Evolutionary conservation across 2,329 filamentous ascomycete species (phyloP).

Genomic region (Colletotrichum cereale): DNA sequence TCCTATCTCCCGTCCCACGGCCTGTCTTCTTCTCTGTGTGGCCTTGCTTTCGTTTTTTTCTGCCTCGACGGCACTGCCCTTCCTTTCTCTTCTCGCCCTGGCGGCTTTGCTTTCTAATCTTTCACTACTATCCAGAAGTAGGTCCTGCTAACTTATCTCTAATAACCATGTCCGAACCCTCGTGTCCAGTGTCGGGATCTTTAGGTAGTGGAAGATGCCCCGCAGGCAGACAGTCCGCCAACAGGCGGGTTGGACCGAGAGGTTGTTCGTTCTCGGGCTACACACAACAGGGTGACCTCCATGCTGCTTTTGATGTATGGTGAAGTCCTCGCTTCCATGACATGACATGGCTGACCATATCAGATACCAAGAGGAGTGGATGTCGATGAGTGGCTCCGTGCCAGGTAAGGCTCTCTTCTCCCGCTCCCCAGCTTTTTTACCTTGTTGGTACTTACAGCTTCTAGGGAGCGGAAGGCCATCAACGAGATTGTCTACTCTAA

Average conservation of each 20-base stretch:
- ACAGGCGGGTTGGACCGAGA: slow-evolving; percentile 45
- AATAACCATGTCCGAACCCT: slow-evolving; percentile 48
- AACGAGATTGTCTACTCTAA: slow-evolving; percentile 62
- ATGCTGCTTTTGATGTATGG: slow-evolving; percentile 53
- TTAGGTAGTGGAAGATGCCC: slow-evolving; percentile 45
- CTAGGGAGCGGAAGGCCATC: slow-evolving; percentile 59
- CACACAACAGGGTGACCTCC: slow-evolving; percentile 47
- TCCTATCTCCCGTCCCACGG: neutral
- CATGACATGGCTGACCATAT: slow-evolving; percentile 37
- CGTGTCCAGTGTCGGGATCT: slow-evolving; percentile 50
- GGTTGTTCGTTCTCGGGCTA: slow-evolving; percentile 51
- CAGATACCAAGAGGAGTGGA: slow-evolving; percentile 61
- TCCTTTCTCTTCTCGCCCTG: slow-evolving; percentile 16
- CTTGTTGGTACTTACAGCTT: slow-evolving; percentile 18
- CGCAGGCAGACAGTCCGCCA: slow-evolving; percentile 25
- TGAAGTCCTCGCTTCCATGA: rapidly evolving
- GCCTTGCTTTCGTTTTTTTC: neutral
- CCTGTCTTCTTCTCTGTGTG: neutral
- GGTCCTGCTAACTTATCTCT: slow-evolving; percentile 21
- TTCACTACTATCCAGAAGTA: slow-evolving; percentile 28
- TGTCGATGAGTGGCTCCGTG: slow-evolving; percentile 59
- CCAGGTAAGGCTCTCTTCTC: slow-evolving; percentile 47
- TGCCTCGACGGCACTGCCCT: slow-evolving; percentile 27
- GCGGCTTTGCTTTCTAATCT: slow-evolving; percentile 26
- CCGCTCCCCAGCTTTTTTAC: neutral